Conservation (phyloP, 768 basidiomycete species). For the Glaciozyma martinii region DNA sequence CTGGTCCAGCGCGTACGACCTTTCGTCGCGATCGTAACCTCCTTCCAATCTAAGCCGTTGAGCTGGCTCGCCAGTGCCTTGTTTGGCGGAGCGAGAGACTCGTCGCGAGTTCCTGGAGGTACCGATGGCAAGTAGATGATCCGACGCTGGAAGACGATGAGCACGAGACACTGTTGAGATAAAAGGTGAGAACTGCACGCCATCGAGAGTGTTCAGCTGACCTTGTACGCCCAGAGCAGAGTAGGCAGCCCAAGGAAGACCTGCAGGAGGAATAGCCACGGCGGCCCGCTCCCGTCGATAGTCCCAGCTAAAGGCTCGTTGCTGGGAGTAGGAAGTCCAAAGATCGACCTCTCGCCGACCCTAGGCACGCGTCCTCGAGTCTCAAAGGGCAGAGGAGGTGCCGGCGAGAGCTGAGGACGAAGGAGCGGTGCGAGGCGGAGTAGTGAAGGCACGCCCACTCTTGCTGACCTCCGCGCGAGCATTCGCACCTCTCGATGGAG, state of each 20-base stretch:
- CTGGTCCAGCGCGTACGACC: slow-evolving; percentile 10
- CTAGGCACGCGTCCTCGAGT: no score
- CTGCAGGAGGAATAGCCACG: slow-evolving; percentile 5
- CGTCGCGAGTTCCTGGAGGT: slow-evolving; percentile 43
- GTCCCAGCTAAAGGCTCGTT: slow-evolving; percentile 23
- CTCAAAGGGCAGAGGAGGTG: no score
- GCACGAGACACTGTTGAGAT: slow-evolving; percentile 43
- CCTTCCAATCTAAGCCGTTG: slow-evolving; percentile 35
- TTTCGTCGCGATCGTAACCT: slow-evolving; percentile 36
- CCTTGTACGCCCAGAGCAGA: slow-evolving; percentile 46
- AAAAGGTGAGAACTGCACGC: background rate
- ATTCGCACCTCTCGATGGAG: no score
- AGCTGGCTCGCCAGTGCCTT: slow-evolving; percentile 31
- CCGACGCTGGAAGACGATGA: slow-evolving; percentile 47
- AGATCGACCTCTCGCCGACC: no score
- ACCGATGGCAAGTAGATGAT: slow-evolving; percentile 51
- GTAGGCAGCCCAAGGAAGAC: slow-evolving; percentile 42
- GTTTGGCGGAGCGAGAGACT: slow-evolving; percentile 35
- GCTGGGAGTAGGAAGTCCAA: slow-evolving; percentile 5
- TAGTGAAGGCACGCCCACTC: no score
- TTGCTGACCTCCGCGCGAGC: no score
- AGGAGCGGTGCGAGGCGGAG: no score
- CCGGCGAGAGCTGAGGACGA: no score
- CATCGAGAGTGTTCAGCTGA: slow-evolving; percentile 17
- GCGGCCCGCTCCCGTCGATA: background rate